phyloP scores from a whole-genome alignment of 805 yeast genomes.

The Schwanniomyces sp. region DNA sequence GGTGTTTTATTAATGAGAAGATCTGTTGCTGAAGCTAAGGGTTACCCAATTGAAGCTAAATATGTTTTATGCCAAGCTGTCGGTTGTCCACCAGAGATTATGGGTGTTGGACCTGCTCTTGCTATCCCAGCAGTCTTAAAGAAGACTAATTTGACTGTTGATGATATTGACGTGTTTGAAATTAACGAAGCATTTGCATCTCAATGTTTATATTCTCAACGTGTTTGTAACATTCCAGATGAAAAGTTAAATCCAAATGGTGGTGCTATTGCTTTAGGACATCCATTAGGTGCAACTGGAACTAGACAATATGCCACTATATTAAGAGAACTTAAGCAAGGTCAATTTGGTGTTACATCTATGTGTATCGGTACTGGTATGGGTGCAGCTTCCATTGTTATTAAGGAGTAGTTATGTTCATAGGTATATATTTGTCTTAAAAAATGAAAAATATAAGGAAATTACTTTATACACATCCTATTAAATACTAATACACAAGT shows the following conservation, averaged over 20 bases:
- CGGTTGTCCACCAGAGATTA: conserved; percentile 95
- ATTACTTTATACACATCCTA: not conserved
- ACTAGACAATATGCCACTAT: conserved; percentile 92
- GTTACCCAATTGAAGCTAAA: conserved; percentile 74
- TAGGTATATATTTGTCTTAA: not conserved
- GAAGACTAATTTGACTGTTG: conserved; percentile 55
- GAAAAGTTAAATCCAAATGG: conserved; percentile 79
- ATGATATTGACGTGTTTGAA: conserved; percentile 77
- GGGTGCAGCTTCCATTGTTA: conserved; percentile 93
- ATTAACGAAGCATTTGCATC: conserved; percentile 97
- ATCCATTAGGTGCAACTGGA: conserved; percentile 69
- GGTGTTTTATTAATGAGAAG: conserved; percentile 84
- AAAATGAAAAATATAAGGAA: not conserved
- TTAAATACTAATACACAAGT: not conserved
- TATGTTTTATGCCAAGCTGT: conserved; percentile 76
- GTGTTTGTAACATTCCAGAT: conserved; percentile 61
- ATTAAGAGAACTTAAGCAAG: conserved; percentile 72
- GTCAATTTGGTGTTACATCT: conserved; percentile 86
- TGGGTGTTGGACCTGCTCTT: conserved; percentile 97
- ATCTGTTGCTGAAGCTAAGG: conserved; percentile 73
- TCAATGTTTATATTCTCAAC: conserved; percentile 79
- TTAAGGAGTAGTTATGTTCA: conserved; percentile 61
- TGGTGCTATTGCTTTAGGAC: conserved; percentile 96
- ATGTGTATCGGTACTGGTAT: conserved; percentile 99
- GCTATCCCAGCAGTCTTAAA: conserved; percentile 86